Evolutionary conservation across 1,284 basidiomycete species (phyloP), one percentile per base, ranked within the genome.

Genomic region (Ceratobasidium sp.): DNA sequence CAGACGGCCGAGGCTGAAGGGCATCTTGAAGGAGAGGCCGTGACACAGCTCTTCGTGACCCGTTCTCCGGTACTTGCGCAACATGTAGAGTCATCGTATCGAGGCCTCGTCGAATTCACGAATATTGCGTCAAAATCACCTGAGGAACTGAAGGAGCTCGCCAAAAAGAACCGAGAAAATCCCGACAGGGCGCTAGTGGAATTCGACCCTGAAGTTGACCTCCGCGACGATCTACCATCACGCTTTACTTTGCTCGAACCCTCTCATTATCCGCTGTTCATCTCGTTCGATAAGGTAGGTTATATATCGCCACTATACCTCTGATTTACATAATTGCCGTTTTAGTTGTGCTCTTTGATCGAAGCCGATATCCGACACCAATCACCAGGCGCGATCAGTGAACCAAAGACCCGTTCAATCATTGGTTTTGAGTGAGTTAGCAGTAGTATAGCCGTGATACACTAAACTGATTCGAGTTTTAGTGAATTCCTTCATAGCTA

Each of bases 301-400:
- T 9, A 15, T 36, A n/a, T 14, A 7, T 60, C n/a, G 31, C 5
- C 41, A n/a, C 27, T 22, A 14, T 11, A 60, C 33, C 27, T 53
- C 9, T 41, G 29, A 36, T 8, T 19, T n/a, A n/a, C n/a, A n/a
- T 44, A 22, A 51, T 11, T 17, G 8, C 2, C 9, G 15, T 53
- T 47, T 11, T 22, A 66, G 64, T 17, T 66, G 3, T 51, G 64
- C 22, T 19, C 47, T 11, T 29, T 50, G 1, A 27, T 56, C 31
- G 54, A 72, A 27, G 53, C 41, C 9, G 73, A 76, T 22, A 36
- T 76, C 14, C 11, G 36, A 14, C 14, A 66, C 15, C 44, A 75
- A 41, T 72, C 67, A n/a, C 5, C 22, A 50, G 29, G 14, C 3
- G 50, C 5, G 27, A 11, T 24, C 24, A 9, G 41, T 14, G 48